Base-by-base conservation (phyloP, 768 basidiomycete genomes). In the Solioccasus polychromus region DNA sequence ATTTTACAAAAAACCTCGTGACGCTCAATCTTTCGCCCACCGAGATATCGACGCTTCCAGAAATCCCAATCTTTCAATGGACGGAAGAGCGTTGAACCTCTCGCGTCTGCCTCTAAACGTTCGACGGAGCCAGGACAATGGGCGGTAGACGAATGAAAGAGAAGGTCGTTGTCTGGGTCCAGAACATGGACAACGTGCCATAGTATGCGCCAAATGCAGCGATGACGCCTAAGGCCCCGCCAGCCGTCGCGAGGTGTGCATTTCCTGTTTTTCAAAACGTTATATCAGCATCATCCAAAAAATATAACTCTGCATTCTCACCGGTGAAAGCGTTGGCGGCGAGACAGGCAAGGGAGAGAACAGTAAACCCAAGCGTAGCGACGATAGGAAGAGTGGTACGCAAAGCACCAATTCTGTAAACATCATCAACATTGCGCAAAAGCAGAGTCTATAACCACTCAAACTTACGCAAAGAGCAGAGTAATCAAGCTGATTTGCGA, bases 131-230 rank as follows among this genome's bases (percentile, higher is more conserved):
- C 6, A 24, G 7, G 8, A 62, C 28, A 19, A 62, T 10, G 30
- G 50, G 57, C 4, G 61, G 61, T 9, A 62, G 45, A 15, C 51
- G 63, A 20, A 64, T 62, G 36, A 57, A 59, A 12, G 57, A 62
- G 25, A 14, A 45, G 1, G 61, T 63, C 8, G 63, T 59, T 23
- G 61, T 54, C 39, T 64, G 57, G 6, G 61, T 64, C 63, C 63
- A 62, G 38, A 62, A 57, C 42, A 47, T 38, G 12, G 62, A 55
- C 26, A 62, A 5, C 15, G 60, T 47, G 4, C 52, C 60, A 14
- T 65, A 62, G 61, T 60, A 65, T 42, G 61, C 58, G 9, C 63
- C 61, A 9, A 56, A 62, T 8, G 61, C 43, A 10, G 63, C 61
- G 22, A 63, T 19, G 35, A 64, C 14, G 38, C 60, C 60, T 18